These are phyloP conservation scores for Bipolaris oryzae DNA, from an alignment of 2,329 filamentous ascomycete genomes.

Conservation along the genomic window DNA sequence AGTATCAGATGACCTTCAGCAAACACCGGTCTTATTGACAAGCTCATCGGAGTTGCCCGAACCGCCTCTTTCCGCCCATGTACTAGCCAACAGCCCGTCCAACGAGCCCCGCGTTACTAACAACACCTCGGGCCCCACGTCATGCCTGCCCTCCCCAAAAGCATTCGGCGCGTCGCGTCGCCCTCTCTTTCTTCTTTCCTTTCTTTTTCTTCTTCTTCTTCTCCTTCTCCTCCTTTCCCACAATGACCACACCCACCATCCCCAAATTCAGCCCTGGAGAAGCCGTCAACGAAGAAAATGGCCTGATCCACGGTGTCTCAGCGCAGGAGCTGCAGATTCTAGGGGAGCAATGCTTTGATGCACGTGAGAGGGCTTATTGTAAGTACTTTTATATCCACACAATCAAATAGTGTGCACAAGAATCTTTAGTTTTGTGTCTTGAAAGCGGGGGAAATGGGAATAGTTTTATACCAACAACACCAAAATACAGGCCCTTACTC, in stretches of 20 bases:
- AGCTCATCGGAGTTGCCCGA: conserved; percentile 21
- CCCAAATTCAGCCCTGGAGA: conserved; percentile 39
- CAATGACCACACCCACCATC: conserved; percentile 39
- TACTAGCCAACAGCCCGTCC: conserved; percentile 7
- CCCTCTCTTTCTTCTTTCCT: conserved; percentile 25
- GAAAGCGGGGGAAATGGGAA: too few species aligned
- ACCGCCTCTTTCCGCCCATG: conserved; percentile 22
- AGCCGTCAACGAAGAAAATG: conserved; percentile 44
- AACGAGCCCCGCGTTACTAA: conserved; percentile 13
- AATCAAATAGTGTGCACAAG: too few species aligned
- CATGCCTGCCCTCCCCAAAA: conserved; percentile 16
- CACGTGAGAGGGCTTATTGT: conserved; percentile 84
- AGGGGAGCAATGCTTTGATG: conserved; percentile 66
- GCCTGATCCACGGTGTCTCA: conserved; percentile 61
- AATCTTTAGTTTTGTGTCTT: too few species aligned
- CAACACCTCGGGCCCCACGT: conserved; percentile 19
- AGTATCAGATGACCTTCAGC: neutral
- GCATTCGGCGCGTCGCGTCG: conserved; percentile 19
- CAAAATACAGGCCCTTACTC: conserved; percentile 75
- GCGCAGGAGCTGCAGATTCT: conserved; percentile 69
- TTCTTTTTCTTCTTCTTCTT: too few species aligned
- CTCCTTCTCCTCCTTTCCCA: conserved; percentile 33
- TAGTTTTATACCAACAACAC: too few species aligned
- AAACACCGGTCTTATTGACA: neutral
- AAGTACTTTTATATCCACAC: too few species aligned